These are phyloP conservation scores for Alternaria sp. DNA, from an alignment of 2,329 filamentous ascomycete genomes.

Conservation along the genomic window DNA sequence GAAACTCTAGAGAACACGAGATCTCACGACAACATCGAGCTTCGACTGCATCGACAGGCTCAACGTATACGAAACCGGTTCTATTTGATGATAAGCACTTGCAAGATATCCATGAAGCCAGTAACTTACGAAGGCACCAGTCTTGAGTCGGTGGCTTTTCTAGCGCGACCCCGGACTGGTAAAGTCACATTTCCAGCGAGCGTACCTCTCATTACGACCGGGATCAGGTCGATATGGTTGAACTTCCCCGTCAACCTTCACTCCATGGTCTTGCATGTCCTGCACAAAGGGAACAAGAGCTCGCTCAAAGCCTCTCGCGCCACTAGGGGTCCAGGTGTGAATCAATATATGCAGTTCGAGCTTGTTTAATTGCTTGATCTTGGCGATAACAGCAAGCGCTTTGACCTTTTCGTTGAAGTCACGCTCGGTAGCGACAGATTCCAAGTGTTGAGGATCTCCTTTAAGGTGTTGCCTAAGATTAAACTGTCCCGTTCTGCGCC, in stretches of 20 bases:
- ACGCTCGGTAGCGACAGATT: neutral
- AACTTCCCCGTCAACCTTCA: neutral
- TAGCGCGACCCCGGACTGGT: neutral
- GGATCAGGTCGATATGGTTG: neutral
- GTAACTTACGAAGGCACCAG: neutral
- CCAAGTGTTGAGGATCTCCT: neutral
- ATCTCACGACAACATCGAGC: too few relatives aligned
- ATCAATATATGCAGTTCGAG: neutral
- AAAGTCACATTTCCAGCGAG: neutral
- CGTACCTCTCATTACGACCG: neutral
- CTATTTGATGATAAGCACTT: neutral
- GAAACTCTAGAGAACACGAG: too few relatives aligned
- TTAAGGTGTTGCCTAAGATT: fast-evolving
- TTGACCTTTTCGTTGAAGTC: neutral
- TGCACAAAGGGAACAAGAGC: neutral
- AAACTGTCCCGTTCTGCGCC: neutral
- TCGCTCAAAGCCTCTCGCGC: neutral
- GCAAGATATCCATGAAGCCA: neutral
- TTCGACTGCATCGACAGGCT: too few relatives aligned
- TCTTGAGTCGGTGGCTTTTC: neutral
- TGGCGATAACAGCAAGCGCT: neutral
- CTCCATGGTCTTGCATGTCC: neutral
- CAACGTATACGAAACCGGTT: too few relatives aligned
- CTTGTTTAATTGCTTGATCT: neutral
- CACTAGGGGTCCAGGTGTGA: neutral